phyloP scores from a whole-genome alignment of 148 eudicot genomes.

The Talinum fruticosum region DNA sequence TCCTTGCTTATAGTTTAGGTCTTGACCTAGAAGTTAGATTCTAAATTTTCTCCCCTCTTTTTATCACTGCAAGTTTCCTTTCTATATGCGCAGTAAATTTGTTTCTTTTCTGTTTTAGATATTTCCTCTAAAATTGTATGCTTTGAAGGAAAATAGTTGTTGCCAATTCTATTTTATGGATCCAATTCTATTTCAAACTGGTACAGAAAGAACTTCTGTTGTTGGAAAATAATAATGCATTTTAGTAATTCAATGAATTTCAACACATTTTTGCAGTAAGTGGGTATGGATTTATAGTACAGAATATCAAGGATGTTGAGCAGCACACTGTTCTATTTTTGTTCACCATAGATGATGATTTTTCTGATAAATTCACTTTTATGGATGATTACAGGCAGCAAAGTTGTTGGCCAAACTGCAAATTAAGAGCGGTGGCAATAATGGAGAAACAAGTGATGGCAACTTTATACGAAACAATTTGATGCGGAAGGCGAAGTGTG shows the following conservation, averaged over 20 bases:
- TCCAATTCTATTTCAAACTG: not conserved
- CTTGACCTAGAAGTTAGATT: not conserved
- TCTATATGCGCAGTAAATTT: not conserved
- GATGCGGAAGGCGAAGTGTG: constrained; percentile 15
- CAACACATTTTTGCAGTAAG: not conserved
- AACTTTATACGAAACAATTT: constrained; percentile 29
- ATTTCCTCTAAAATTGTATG: not conserved
- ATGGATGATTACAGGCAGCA: constrained; percentile 46
- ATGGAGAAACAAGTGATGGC: constrained; percentile 29
- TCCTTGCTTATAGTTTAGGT: not conserved
- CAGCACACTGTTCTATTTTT: not conserved
- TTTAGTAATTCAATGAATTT: not conserved
- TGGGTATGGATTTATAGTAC: not conserved
- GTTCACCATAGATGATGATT: not conserved
- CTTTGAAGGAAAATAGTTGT: not conserved
- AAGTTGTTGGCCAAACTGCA: constrained; percentile 53
- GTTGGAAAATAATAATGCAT: too few relatives aligned
- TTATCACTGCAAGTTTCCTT: too few relatives aligned
- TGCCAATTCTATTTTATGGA: not conserved
- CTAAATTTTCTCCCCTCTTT: not conserved
- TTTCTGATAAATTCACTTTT: constrained; percentile 12
- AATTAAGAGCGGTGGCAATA: constrained; percentile 29
- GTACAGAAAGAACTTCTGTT: not conserved
- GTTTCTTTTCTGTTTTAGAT: not conserved
- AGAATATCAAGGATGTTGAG: not conserved